A percentile compares a stretch with the other conserved stretches of the same genome.
These are phyloP conservation scores for Penicillium nordicum DNA, from an alignment of 2,329 filamentous ascomycete genomes.

Conservation along the genomic window DNA sequence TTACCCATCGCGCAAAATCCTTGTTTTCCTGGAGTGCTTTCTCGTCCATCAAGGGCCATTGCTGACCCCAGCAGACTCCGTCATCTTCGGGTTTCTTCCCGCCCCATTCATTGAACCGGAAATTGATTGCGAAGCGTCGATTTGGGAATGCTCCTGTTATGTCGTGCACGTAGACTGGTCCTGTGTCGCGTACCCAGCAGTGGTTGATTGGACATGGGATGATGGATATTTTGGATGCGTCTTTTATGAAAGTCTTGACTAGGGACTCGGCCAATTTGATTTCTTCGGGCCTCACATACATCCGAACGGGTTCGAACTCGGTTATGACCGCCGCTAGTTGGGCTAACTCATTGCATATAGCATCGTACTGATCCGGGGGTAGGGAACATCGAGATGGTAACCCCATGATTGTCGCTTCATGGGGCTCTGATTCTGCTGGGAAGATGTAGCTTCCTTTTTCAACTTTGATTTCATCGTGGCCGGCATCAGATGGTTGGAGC, in stretches of 20 bases:
- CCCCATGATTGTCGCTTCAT: conserved; percentile 11
- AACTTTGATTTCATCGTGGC: neutral
- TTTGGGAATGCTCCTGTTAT: conserved; percentile 11
- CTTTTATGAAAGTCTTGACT: conserved; percentile 5
- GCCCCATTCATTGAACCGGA: conserved; percentile 26
- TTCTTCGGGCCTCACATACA: conserved; percentile 21
- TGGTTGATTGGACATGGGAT: conserved; percentile 21
- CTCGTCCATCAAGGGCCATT: conserved; percentile 15
- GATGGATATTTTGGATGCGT: conserved; percentile 9
- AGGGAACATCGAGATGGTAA: conserved; percentile 7
- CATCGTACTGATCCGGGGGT: conserved; percentile 3
- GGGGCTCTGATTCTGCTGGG: conserved; percentile 9
- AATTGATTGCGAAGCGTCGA: conserved; percentile 18
- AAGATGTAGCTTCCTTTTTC: conserved; percentile 8
- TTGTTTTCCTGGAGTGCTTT: conserved; percentile 13
- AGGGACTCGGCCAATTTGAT: conserved; percentile 11
- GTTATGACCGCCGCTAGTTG: conserved; percentile 18
- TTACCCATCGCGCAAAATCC: conserved; percentile 17
- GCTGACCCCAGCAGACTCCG: conserved; percentile 12
- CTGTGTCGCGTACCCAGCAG: conserved; percentile 23
- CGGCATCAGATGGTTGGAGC: neutral
- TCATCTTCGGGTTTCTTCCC: conserved; percentile 18
- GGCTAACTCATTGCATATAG: conserved; percentile 13
- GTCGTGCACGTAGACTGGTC: conserved; percentile 21
- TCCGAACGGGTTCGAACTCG: conserved; percentile 23